Percentiles rank a stretch among this genome's conserved stretches.
phyloP scores from a whole-genome alignment of 495 filamentous ascomycete genomes.

The Amniculicola lignicola region DNA sequence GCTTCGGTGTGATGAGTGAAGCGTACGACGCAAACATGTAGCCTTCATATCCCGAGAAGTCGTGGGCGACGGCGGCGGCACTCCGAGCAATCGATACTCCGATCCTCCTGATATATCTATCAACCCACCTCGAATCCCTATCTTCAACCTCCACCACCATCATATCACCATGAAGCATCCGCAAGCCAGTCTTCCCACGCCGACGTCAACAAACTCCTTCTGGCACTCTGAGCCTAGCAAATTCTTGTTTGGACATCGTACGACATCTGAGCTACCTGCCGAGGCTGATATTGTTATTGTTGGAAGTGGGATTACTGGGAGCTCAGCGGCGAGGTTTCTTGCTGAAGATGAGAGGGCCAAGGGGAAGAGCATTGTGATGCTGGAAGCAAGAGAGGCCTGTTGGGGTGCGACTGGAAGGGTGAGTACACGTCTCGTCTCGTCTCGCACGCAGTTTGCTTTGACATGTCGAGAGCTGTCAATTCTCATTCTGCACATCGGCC shows the following conservation, averaged over 20 bases:
- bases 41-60: too few species aligned
- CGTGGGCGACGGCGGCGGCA: too few species aligned
- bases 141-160: background rate
- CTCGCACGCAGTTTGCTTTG: too few species aligned
- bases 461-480: too few species aligned
- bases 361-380: conserved; percentile 57
- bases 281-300: conserved; percentile 65
- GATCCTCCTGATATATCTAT: too few species aligned
- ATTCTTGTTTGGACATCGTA: conserved; percentile 56
- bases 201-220: conserved; percentile 58
- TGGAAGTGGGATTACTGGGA: conserved; percentile 69
- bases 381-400: conserved; percentile 76
- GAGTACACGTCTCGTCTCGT: conserved; percentile 28
- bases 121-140: background rate
- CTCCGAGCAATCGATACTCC: too few species aligned
- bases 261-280: conserved; percentile 58
- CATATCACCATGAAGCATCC: conserved; percentile 10
- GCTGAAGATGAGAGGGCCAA: conserved; percentile 44
- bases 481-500: too few species aligned
- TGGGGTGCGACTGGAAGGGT: conserved; percentile 77
- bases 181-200: conserved; percentile 24
- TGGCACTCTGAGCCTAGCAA: conserved; percentile 64
- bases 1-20: too few species aligned
- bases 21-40: too few species aligned
- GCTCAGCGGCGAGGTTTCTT: conserved; percentile 63